Percentiles rank a stretch among this genome's conserved stretches.
Evolutionary conservation across 495 filamentous ascomycete genomes (phyloP).

Genomic region (Trichocladium antarcticum): DNA sequence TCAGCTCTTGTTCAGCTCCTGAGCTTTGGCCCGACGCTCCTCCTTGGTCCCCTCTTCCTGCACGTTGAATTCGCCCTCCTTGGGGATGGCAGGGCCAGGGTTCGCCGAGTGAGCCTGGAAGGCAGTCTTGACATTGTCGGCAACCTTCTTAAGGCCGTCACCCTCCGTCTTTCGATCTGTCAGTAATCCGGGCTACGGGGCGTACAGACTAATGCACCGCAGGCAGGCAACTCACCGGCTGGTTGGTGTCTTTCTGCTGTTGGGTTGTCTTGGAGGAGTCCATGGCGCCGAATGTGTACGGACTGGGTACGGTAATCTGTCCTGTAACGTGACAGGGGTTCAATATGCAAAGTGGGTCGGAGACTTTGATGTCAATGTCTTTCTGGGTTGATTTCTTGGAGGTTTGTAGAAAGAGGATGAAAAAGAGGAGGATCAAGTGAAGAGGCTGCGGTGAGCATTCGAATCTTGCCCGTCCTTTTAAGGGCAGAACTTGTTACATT

Average conservation of each 20-base stretch:
- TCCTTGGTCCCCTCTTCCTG: slow-evolving; percentile 51
- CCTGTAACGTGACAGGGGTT: background rate
- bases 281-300: slow-evolving; percentile 5
- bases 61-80: slow-evolving; percentile 35
- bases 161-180: slow-evolving; percentile 1
- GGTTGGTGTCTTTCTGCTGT: slow-evolving; percentile 3
- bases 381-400: background rate
- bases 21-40: slow-evolving; percentile 51
- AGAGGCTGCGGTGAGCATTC: background rate
- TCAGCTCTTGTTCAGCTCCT: slow-evolving; percentile 49
- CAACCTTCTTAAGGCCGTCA: slow-evolving; percentile 16
- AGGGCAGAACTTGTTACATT: background rate
- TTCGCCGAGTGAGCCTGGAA: slow-evolving; percentile 38
- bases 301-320: too few relatives aligned
- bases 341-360: background rate
- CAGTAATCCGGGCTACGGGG: too few relatives aligned
- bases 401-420: background rate
- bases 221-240: slow-evolving; percentile 2
- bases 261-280: slow-evolving; percentile 15
- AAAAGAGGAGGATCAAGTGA: background rate
- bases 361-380: background rate
- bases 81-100: slow-evolving; percentile 40
- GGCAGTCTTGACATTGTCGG: slow-evolving; percentile 19
- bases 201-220: background rate
- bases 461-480: background rate